Conservation (phyloP, 2,329 filamentous ascomycete genomes). For the Cryphonectria naterciae region DNA sequence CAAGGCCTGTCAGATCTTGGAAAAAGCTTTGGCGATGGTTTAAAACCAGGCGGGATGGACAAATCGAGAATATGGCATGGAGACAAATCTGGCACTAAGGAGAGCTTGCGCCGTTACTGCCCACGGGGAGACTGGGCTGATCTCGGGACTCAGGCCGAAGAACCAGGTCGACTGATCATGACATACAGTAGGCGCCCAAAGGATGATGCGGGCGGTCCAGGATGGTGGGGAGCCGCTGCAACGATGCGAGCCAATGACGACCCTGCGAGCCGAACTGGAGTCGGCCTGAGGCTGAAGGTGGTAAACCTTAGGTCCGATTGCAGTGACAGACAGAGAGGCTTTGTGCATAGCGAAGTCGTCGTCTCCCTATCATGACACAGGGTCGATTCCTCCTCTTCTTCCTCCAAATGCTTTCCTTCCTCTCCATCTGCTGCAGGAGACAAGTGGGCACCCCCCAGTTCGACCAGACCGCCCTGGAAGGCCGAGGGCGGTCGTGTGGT, state of each 20-base stretch:
- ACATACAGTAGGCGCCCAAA: constrained; percentile 2
- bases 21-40: background rate
- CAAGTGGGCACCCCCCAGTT: background rate
- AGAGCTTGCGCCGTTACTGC: background rate
- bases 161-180: background rate
- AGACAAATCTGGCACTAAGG: background rate
- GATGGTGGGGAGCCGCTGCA: background rate
- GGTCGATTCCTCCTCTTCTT: background rate
- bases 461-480: background rate
- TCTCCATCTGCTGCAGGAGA: background rate
- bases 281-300: constrained; percentile 2
- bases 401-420: background rate
- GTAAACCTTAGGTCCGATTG: background rate
- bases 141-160: background rate
- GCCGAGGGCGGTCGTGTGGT: no score
- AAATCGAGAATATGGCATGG: background rate
- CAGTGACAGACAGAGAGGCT: background rate
- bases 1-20: constrained; percentile 1
- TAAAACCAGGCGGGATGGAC: background rate
- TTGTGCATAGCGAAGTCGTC: background rate
- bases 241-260: background rate
- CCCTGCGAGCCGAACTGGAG: background rate
- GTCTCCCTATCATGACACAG: no score
- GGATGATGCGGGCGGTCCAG: background rate
- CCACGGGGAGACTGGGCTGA: background rate